Evolutionary conservation across 164 flowering plant genomes (phyloP), one percentile per base, ranked within the genome.

Genomic region (Annona cherimola): DNA sequence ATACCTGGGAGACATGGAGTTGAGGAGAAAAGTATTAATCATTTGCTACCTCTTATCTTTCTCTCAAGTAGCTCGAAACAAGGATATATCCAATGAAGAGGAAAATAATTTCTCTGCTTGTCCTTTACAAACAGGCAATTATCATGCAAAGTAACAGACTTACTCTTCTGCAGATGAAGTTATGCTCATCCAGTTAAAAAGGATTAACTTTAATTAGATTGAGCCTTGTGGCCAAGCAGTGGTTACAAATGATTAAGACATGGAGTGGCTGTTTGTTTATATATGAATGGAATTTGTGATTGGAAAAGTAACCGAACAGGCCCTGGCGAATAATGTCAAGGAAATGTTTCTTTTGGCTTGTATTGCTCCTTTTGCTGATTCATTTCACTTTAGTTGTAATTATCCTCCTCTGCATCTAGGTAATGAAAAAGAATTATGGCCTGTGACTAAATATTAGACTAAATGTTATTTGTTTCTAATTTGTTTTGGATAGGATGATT

Each of bases 401-500:
- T 40, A 16, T 64, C 43, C 18, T 14, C 67, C 41, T 42, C 3
- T 64, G 67, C 7, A 64, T 64, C 26, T 61, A 40, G 4, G 41
- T 14, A 64, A 40, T 50, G 42, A 11, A 11, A 14, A 64, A 61
- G 26, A 61, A 7, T 6, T 7, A 19, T 61, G 26, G 19, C 19
- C 20, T 61, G 19, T 61, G 64, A 19, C 26, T 5, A 19, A 18
- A 14, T 18, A 20, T 18, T 61, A 20, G 7, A 66, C 40, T 8
- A 61, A 44, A 19, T 69, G 5, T 69, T 77, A 54, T 54, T 55
- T 68, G 45, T 55, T 42, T 68, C 60, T 67, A 19, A 62, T 71
- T 63, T 46, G 8, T 70, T 69, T 66, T 61, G 2, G 46, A 65
- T 64, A 81, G 84, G 77, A 74, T 81, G 78, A 81, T 81, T 46